A percentile compares a stretch with the other conserved stretches of the same genome.
These are phyloP conservation scores for Zasmidium angulare DNA, from an alignment of 2,329 filamentous ascomycete species.

Conservation along the genomic window DNA sequence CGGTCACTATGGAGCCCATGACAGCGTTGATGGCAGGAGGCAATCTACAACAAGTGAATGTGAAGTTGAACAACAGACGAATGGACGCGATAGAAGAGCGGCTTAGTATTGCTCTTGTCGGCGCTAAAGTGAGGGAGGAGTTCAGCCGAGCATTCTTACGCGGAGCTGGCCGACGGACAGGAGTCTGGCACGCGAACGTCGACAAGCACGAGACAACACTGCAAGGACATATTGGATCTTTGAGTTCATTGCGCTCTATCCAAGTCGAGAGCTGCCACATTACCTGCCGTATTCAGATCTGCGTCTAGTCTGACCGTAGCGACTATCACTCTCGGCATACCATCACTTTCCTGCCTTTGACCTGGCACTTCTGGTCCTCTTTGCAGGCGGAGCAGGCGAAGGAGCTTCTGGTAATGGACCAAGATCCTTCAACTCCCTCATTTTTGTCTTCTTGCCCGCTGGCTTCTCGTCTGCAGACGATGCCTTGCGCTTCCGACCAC, in stretches of 20 bases:
- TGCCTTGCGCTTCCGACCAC: constrained; percentile 11
- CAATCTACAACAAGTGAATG: not conserved
- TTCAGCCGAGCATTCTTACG: not conserved
- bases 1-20: constrained; percentile 18
- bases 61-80: not conserved
- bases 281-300: not conserved
- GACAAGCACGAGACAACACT: not conserved
- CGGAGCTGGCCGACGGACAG: not conserved
- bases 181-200: not conserved
- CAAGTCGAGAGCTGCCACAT: too few species aligned
- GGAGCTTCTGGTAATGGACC: constrained; percentile 1
- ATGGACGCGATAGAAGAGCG: not conserved
- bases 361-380: constrained; percentile 23
- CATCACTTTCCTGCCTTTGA: constrained; percentile 19
- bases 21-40: not conserved
- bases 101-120: not conserved
- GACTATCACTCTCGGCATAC: too few species aligned
- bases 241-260: too few species aligned
- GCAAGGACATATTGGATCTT: too few species aligned
- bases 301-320: not conserved
- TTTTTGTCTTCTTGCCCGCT: constrained; percentile 11
- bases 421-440: constrained; percentile 10
- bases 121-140: not conserved
- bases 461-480: constrained; percentile 2
- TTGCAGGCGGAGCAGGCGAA: constrained; percentile 16